phyloP scores from a whole-genome alignment of 2,329 filamentous ascomycete species.

The Peltaster fructicola region DNA sequence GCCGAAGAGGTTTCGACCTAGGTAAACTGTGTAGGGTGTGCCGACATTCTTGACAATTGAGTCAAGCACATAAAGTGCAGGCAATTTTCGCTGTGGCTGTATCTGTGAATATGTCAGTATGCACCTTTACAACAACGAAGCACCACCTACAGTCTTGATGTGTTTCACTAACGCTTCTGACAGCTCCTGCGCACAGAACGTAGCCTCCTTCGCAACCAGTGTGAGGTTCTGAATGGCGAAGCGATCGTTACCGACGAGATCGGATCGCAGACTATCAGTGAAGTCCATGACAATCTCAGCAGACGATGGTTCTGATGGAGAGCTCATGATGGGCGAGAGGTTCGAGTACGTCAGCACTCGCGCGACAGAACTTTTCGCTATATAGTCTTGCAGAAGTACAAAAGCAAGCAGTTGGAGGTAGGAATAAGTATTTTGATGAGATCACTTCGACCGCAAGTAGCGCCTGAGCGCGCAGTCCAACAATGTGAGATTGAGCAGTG shows the following conservation, averaged over 20 bases:
- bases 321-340: too few species aligned
- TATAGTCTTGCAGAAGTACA: too few species aligned
- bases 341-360: too few species aligned
- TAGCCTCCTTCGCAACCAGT: slow-evolving; percentile 93
- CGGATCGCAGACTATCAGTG: slow-evolving; percentile 77
- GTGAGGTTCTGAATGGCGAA: slow-evolving; percentile 96
- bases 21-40: slow-evolving; percentile 89
- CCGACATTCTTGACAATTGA: slow-evolving; percentile 98
- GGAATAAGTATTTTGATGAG: too few species aligned
- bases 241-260: slow-evolving; percentile 76
- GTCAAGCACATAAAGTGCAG: slow-evolving; percentile 92
- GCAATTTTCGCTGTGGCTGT: slow-evolving; percentile 72
- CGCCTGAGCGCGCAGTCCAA: too few species aligned
- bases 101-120: slow-evolving; percentile 36
- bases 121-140: slow-evolving; percentile 9
- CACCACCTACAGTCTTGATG: slow-evolving; percentile 67
- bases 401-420: too few species aligned
- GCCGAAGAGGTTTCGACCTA: slow-evolving; percentile 76
- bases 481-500: too few species aligned
- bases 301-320: too few species aligned
- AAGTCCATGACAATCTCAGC: slow-evolving; percentile 93
- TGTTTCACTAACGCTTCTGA: slow-evolving; percentile 80
- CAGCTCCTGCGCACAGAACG: slow-evolving; percentile 85
- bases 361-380: too few species aligned
- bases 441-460: too few species aligned